These are phyloP conservation scores for Suhomyces bokatorum DNA, from an alignment of 1,139 yeast genomes.

Conservation along the genomic window DNA sequence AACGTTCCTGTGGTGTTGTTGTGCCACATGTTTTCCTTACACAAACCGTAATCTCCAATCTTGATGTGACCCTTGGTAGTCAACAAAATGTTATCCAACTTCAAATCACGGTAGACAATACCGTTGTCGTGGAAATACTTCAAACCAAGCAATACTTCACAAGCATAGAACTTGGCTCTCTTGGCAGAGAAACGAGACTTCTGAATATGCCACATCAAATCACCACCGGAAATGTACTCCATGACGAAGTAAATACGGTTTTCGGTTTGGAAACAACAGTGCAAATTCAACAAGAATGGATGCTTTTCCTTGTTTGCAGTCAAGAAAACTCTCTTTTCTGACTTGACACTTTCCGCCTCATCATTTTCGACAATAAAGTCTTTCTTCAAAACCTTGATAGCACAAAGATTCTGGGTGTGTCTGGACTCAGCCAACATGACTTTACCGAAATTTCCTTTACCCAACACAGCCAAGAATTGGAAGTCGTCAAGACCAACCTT, in stretches of 20 bases:
- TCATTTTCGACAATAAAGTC: conserved; percentile 93
- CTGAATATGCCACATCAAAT: conserved; percentile 98
- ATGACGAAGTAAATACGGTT: conserved; percentile 95
- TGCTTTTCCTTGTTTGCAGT: conserved; percentile 88
- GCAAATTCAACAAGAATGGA: conserved; percentile 88
- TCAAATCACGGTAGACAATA: conserved; percentile 93
- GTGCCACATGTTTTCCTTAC: conserved; percentile 94
- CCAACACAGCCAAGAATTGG: conserved; percentile 88
- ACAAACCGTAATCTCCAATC: conserved; percentile 94
- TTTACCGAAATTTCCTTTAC: conserved; percentile 97
- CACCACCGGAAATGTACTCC: conserved; percentile 98
- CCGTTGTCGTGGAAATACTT: conserved; percentile 95
- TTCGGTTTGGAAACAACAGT: conserved; percentile 97
- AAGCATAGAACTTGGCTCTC: conserved; percentile 95
- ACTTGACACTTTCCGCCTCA: conserved; percentile 91
- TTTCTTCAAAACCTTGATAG: conserved; percentile 92
- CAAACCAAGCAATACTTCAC: conserved; percentile 88
- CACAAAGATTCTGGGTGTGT: conserved; percentile 75
- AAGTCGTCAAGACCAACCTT: conserved; percentile 94
- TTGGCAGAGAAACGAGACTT: conserved; percentile 84
- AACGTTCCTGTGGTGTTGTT: conserved; percentile 92
- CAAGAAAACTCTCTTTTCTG: conserved; percentile 89
- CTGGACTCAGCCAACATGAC: conserved; percentile 95
- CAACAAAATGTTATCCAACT: conserved; percentile 83
- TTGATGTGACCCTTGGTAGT: conserved; percentile 94